Evolutionary conservation across 2,329 filamentous ascomycete species (phyloP), one percentile per base, ranked within the genome.

Genomic region (Akanthomyces muscarius): DNA sequence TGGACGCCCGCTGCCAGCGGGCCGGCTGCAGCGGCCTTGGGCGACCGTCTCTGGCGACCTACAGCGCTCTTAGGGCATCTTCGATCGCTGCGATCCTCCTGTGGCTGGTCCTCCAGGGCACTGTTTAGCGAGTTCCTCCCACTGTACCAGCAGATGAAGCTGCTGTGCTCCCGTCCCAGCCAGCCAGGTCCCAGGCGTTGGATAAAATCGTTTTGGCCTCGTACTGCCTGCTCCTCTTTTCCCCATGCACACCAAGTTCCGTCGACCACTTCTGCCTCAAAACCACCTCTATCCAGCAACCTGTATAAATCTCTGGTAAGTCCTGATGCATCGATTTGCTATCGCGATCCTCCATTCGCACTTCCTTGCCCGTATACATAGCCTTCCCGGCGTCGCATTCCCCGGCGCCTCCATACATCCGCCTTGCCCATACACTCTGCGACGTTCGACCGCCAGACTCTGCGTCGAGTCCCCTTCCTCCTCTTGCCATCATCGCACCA

Each of bases 261-360:
- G 48, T 61, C 63, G 63, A 64, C 33, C 56, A 54, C 25, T 21
- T 38, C 36, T 56, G 63, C 60, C 61, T 59, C 55, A 18, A 58
- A 61, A 45, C 48, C 51, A 25, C 47, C 5, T 55, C 41, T n/a
- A 47, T 51, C 57, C 44, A 41, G 30, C 56, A 63, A 63, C 56
- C 73, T 68, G 65, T 65, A 71, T 48, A 67, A 69, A 65, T 70
- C 70, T 71, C 71, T 73, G 70, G 76, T 78, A 67, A 78, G 77
- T 77, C 67, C 64, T 68, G 68, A 73, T 68, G 68, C 66, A 66
- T 71, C 69, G 70, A 66, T 71, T 65, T 62, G 66, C 69, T 65
- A 75, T 71, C 71, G 77, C 77, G 72, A 78, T 76, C 74, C 67
- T 66, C 61, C 64, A 66, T 64, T 64, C 64, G 66, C 66, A 67